These are phyloP conservation scores for Solanum boliviense DNA, from an alignment of 257 asterid genomes.

Conservation along the genomic window DNA sequence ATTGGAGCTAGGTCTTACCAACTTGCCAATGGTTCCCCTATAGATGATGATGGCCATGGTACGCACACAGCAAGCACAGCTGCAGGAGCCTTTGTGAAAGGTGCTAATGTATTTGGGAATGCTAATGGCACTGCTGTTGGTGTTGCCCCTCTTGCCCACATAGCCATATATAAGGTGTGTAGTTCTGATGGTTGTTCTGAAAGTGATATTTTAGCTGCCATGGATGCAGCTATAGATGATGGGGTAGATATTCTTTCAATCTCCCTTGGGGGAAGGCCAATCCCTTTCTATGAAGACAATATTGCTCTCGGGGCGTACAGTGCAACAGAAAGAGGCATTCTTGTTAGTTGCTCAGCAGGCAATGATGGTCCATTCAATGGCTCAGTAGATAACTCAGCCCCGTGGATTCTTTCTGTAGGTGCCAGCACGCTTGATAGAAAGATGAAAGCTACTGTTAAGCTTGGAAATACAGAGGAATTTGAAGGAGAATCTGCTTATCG, in stretches of 20 bases:
- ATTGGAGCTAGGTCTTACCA: constrained; percentile 29
- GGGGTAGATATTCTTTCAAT: constrained; percentile 24
- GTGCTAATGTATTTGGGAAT: constrained; percentile 31
- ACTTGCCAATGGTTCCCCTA: not conserved
- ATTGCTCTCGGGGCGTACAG: constrained; percentile 27
- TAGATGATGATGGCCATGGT: constrained; percentile 35
- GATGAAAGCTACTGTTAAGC: constrained; percentile 14
- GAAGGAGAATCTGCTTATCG: constrained; percentile 27
- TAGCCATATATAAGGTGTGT: constrained; percentile 43
- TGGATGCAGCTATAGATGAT: constrained; percentile 41
- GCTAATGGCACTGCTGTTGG: constrained; percentile 47
- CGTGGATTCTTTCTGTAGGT: constrained; percentile 46
- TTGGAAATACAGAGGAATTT: constrained; percentile 14
- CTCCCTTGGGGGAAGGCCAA: constrained; percentile 7
- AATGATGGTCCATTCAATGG: constrained; percentile 8
- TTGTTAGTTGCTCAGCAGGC: constrained; percentile 37
- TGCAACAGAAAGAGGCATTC: constrained; percentile 32
- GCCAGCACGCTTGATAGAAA: constrained; percentile 32
- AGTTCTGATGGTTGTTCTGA: constrained; percentile 3
- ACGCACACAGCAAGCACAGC: constrained; percentile 44
- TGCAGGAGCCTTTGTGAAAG: constrained; percentile 40
- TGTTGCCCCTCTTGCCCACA: constrained; percentile 43
- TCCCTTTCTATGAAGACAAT: not conserved
- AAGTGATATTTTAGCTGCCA: constrained; percentile 21
- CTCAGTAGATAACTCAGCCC: constrained; percentile 12